Evolutionary conservation across 2,329 filamentous ascomycete species (phyloP).

Genomic region (Aspergillus costaricaensis): DNA sequence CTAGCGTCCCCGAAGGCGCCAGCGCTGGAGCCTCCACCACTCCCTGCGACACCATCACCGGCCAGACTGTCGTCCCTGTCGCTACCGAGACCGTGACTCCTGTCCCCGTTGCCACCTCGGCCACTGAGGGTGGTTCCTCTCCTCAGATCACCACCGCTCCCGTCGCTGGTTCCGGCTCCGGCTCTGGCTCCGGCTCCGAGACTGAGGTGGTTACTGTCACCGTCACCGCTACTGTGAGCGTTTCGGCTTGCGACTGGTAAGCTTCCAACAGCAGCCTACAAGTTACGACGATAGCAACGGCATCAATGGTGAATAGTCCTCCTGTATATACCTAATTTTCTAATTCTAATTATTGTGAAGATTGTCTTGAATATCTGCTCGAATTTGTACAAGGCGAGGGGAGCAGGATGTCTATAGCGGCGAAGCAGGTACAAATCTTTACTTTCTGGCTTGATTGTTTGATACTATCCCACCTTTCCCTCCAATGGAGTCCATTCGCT

Average conservation of each 20-base stretch:
- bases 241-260: conserved; percentile 22
- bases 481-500: conserved; percentile 36
- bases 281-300: conserved; percentile 28
- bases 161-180: conserved; percentile 15
- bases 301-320: conserved; percentile 23
- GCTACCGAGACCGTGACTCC: conserved; percentile 13
- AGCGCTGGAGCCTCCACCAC: conserved; percentile 8
- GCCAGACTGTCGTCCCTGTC: conserved; percentile 13
- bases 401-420: not conserved
- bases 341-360: conserved; percentile 32
- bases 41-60: conserved; percentile 19
- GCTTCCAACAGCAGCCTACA: conserved; percentile 9
- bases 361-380: conserved; percentile 9
- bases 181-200: conserved; percentile 11
- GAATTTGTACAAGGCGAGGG: not conserved
- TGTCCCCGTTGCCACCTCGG: conserved; percentile 9
- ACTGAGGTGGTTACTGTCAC: conserved; percentile 26
- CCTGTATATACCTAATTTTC: conserved; percentile 38
- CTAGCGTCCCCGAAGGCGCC: conserved; percentile 2
- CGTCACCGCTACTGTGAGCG: conserved; percentile 28
- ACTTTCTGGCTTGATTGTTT: conserved; percentile 19
- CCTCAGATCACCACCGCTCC: conserved; percentile 22
- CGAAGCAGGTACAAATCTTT: not conserved
- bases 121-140: conserved; percentile 13
- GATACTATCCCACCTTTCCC: conserved; percentile 19